phyloP scores from a whole-genome alignment of 2,329 filamentous ascomycete species.

The Nigrograna mackinnonii region DNA sequence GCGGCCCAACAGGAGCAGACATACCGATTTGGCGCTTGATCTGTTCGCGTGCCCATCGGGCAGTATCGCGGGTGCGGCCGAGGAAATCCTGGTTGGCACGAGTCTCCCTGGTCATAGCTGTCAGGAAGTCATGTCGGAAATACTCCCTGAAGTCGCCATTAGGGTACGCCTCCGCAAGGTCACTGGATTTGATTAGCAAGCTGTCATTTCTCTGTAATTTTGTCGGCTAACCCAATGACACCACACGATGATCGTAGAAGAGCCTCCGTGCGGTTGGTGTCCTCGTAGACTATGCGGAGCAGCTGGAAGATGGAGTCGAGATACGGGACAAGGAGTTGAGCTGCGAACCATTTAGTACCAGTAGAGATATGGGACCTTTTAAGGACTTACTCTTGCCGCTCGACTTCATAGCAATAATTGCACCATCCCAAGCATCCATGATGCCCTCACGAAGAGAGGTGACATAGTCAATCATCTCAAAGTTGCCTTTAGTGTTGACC shows the following conservation, averaged over 20 bases:
- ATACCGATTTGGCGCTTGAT: constrained; percentile 81
- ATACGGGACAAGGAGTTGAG: constrained; percentile 72
- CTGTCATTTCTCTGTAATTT: not conserved
- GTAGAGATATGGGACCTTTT: constrained; percentile 1
- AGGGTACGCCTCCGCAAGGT: constrained; percentile 91
- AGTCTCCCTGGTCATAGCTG: constrained; percentile 86
- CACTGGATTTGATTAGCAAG: constrained; percentile 61
- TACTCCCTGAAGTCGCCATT: constrained; percentile 81
- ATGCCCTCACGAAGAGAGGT: constrained; percentile 94
- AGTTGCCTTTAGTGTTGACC: constrained; percentile 76
- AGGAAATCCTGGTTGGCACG: constrained; percentile 87
- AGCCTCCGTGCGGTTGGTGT: constrained; percentile 87
- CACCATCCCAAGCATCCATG: constrained; percentile 98
- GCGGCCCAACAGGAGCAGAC: constrained; percentile 13
- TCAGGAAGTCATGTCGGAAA: constrained; percentile 92
- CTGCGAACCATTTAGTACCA: constrained; percentile 50
- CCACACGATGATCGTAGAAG: constrained; percentile 95
- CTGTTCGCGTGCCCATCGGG: constrained; percentile 95
- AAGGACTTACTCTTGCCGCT: constrained; percentile 69
- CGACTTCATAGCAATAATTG: constrained; percentile 90
- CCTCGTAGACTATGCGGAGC: constrained; percentile 76
- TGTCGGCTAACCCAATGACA: constrained; percentile 84
- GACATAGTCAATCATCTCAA: constrained; percentile 97
- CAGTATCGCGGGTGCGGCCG: constrained; percentile 85
- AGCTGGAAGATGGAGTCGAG: constrained; percentile 86